These are phyloP conservation scores for Colletotrichum sp. DNA, from an alignment of 2,329 filamentous ascomycete genomes.

Conservation along the genomic window DNA sequence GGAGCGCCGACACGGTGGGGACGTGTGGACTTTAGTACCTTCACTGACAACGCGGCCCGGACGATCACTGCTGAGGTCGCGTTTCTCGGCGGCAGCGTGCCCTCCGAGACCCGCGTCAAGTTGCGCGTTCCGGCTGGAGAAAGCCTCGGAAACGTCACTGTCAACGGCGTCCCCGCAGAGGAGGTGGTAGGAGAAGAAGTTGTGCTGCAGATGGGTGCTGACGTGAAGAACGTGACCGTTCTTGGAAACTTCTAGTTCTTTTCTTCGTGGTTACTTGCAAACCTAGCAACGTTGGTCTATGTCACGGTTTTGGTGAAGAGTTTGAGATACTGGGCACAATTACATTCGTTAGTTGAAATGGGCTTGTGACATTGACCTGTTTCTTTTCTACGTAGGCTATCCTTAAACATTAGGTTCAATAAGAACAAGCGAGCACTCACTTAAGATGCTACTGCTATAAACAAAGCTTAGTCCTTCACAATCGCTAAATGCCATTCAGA, in stretches of 20 bases:
- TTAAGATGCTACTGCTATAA: not conserved
- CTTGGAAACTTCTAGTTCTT: not conserved
- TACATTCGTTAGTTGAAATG: not conserved
- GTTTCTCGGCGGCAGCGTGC: not conserved
- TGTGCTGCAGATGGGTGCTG: not conserved
- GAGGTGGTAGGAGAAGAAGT: not conserved
- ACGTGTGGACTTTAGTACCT: not conserved
- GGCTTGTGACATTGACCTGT: no score
- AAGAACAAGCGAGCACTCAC: not conserved
- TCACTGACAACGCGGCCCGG: accelerated
- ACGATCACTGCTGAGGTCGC: not conserved
- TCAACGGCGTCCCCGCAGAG: accelerated
- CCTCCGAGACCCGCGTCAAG: accelerated
- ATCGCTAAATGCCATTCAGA: no score
- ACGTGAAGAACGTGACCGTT: not conserved
- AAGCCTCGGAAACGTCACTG: not conserved
- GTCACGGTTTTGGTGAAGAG: not conserved
- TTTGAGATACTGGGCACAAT: not conserved
- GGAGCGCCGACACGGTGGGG: not conserved
- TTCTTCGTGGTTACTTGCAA: not conserved
- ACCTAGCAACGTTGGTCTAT: not conserved
- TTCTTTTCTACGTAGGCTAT: no score
- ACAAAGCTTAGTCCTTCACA: no score
- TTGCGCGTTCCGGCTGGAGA: not conserved
- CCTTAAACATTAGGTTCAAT: no score